Percentiles rank a stretch among this genome's conserved stretches.
These are phyloP conservation scores for Jatropha podagrica DNA, from an alignment of 441 rosid genomes.

Conservation along the genomic window DNA sequence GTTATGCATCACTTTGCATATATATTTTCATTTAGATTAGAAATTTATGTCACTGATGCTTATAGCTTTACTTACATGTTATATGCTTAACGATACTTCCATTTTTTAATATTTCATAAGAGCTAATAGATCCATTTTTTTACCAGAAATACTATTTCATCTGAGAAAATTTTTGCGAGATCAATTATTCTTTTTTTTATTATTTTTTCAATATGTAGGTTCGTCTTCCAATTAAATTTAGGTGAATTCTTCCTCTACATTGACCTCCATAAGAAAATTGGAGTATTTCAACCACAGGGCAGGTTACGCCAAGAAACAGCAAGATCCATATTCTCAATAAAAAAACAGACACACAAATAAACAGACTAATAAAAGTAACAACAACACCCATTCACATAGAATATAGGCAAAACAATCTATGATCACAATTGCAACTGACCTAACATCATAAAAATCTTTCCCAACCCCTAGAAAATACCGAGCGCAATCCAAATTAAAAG, in stretches of 20 bases:
- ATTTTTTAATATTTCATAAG: background rate
- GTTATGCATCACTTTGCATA: conserved; percentile 1
- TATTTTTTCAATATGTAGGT: background rate
- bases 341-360: background rate
- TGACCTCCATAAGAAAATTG: background rate
- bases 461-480: background rate
- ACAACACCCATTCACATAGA: background rate
- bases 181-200: background rate
- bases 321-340: background rate
- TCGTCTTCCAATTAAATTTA: background rate
- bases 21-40: conserved; percentile 8
- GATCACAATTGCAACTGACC: background rate
- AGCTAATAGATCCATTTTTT: background rate
- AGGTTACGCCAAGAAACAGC: background rate
- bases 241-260: background rate
- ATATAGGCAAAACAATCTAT: background rate
- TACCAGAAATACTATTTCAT: background rate
- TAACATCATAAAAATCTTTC: background rate
- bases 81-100: conserved; percentile 3
- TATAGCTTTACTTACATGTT: conserved; percentile 6
- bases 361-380: background rate
- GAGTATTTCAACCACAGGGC: background rate
- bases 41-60: conserved; percentile 4
- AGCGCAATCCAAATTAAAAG: background rate
- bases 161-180: background rate